Conservation (phyloP, 2,329 filamentous ascomycete species). For the Epichloe aotearoae region DNA sequence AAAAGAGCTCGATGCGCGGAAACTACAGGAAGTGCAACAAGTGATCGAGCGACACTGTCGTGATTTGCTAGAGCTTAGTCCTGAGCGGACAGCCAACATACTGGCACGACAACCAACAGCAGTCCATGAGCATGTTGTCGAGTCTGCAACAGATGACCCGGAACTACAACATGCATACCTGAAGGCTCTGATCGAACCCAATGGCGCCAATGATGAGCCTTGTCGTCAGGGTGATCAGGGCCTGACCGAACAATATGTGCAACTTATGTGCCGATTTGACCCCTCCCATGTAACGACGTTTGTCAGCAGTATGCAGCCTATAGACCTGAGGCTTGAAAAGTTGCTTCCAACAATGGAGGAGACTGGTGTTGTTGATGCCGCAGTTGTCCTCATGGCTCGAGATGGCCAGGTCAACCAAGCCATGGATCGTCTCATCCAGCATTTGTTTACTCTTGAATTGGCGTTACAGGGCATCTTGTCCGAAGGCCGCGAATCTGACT, state of each 20-base stretch:
- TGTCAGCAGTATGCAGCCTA: conserved; percentile 60
- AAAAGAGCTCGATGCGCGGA: conserved; percentile 51
- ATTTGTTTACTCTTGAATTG: conserved; percentile 67
- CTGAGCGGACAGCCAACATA: conserved; percentile 49
- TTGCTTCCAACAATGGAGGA: conserved; percentile 81
- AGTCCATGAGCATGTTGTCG: conserved; percentile 53
- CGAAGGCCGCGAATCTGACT: conserved; percentile 44
- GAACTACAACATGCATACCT: conserved; percentile 67
- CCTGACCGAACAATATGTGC: conserved; percentile 74
- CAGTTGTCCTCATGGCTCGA: conserved; percentile 77
- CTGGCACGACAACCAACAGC: conserved; percentile 48
- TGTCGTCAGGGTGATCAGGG: conserved; percentile 33
- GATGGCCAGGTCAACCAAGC: conserved; percentile 74
- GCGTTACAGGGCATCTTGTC: conserved; percentile 62
- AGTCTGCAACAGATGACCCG: conserved; percentile 45
- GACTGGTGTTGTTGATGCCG: conserved; percentile 82
- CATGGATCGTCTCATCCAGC: conserved; percentile 72
- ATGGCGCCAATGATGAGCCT: conserved; percentile 20
- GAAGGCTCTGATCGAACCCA: conserved; percentile 57
- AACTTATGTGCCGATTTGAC: conserved; percentile 81
- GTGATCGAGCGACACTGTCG: conserved; percentile 53
- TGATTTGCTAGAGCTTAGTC: conserved; percentile 54
- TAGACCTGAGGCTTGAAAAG: conserved; percentile 65
- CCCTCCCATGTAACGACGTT: conserved; percentile 75
- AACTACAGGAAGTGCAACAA: conserved; percentile 55